These are phyloP conservation scores for Triticum timopheevii DNA, from an alignment of 176 grass and related monocot species.

Conservation along the genomic window DNA sequence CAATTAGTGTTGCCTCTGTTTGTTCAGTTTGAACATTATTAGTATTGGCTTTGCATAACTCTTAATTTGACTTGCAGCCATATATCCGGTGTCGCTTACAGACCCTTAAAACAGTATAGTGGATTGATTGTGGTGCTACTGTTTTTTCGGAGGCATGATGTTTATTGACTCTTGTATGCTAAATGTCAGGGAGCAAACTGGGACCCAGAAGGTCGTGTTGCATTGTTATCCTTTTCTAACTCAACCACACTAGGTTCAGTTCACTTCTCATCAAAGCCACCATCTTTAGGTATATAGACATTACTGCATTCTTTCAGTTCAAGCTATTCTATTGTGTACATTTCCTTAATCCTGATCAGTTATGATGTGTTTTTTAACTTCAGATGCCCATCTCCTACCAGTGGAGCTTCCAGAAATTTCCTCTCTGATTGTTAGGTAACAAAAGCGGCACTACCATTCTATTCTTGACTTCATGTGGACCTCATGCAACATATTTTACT, in stretches of 20 bases:
- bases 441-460: neutral
- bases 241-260: constrained; percentile 82
- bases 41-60: neutral
- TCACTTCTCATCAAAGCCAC: constrained; percentile 88
- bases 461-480: constrained; percentile 10
- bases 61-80: neutral
- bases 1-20: neutral
- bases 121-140: neutral
- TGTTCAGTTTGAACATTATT: neutral
- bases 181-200: constrained; percentile 73
- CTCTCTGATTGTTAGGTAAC: constrained; percentile 79
- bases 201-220: constrained; percentile 83
- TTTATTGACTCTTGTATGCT: constrained; percentile 30
- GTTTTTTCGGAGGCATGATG: neutral
- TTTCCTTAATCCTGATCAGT: constrained; percentile 24
- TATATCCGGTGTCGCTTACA: neutral
- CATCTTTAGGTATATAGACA: constrained; percentile 65
- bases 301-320: constrained; percentile 8
- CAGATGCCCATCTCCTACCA: constrained; percentile 85
- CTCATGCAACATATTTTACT: constrained; percentile 17
- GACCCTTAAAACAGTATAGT: neutral
- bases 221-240: constrained; percentile 80
- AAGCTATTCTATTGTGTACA: constrained; percentile 1
- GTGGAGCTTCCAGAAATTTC: constrained; percentile 93
- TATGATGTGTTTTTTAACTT: constrained; percentile 25